Evolutionary conservation across 805 yeast genomes (phyloP).

Genomic region (Yarrowia keelungensis): DNA sequence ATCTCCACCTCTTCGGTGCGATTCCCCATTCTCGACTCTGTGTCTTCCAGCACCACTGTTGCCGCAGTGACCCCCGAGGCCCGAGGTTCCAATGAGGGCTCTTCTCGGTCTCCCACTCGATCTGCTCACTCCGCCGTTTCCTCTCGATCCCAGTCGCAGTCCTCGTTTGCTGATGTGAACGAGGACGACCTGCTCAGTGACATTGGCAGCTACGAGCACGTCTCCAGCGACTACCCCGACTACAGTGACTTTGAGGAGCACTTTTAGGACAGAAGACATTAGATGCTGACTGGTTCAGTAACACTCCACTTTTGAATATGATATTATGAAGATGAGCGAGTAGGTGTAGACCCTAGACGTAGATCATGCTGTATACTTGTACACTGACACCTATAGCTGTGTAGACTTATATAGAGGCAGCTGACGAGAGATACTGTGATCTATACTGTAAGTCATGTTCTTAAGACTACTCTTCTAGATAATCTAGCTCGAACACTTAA

Average conservation of each 20-base stretch:
- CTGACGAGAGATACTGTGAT: too few species aligned
- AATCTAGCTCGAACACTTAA: too few species aligned
- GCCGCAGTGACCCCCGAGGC: background rate
- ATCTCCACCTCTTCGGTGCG: slow-evolving; percentile 9
- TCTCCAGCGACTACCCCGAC: slow-evolving; percentile 9
- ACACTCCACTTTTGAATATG: background rate
- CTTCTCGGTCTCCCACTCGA: background rate
- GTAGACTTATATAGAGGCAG: too few species aligned
- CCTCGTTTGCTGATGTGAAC: slow-evolving; percentile 4
- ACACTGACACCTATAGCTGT: too few species aligned
- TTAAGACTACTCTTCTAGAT: too few species aligned
- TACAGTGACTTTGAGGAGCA: slow-evolving; percentile 34
- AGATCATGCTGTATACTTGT: too few species aligned
- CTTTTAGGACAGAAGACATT: background rate
- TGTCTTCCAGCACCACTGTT: slow-evolving; percentile 10
- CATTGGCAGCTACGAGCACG: slow-evolving; percentile 21
- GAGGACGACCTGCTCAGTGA: slow-evolving; percentile 21
- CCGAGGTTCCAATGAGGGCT: background rate
- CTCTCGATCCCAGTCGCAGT: slow-evolving; percentile 21
- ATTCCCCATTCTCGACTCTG: slow-evolving; percentile 19
- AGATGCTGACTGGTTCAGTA: too few species aligned
- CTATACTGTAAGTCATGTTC: too few species aligned
- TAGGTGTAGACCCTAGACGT: too few species aligned
- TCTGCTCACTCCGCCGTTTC: background rate
- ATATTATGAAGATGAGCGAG: background rate